Evolutionary conservation across 1,284 basidiomycete genomes (phyloP).

Genomic region (Filobasidium uniguttulatum): DNA sequence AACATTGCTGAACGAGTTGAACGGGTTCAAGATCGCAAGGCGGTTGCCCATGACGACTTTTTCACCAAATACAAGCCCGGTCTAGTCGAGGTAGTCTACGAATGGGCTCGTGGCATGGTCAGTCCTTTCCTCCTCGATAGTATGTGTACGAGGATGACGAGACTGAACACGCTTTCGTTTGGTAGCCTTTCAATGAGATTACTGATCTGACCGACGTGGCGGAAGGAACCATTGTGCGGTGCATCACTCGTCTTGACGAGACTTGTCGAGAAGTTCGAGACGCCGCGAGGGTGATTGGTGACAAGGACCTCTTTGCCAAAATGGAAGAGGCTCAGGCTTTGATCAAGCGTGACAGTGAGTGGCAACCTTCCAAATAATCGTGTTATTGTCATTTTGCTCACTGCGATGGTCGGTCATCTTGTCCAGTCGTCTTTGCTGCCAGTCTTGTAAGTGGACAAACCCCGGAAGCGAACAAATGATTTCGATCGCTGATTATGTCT

Average conservation of each 20-base stretch:
- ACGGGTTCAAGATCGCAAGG: slow-evolving; percentile 60
- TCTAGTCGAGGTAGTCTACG: slow-evolving; percentile 87
- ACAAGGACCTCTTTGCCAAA: slow-evolving; percentile 87
- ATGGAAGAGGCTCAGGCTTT: slow-evolving; percentile 91
- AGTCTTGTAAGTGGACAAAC: slow-evolving; percentile 22
- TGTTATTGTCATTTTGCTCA: slow-evolving; percentile 44
- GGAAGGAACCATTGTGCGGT: slow-evolving; percentile 92
- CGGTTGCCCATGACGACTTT: slow-evolving; percentile 65
- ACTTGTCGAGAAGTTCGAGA: slow-evolving; percentile 94
- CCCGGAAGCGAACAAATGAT: neutral
- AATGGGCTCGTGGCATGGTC: slow-evolving; percentile 98
- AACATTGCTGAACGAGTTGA: slow-evolving; percentile 72
- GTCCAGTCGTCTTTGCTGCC: slow-evolving; percentile 26
- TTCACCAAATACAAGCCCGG: slow-evolving; percentile 67
- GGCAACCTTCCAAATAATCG: slow-evolving; percentile 43
- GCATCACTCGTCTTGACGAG: slow-evolving; percentile 91
- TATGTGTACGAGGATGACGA: neutral
- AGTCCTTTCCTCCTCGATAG: slow-evolving; percentile 21
- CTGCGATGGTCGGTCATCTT: neutral
- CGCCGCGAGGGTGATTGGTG: slow-evolving; percentile 93
- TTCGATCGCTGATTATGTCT: neutral
- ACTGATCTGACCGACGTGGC: slow-evolving; percentile 84
- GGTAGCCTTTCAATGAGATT: slow-evolving; percentile 86
- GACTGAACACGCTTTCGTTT: neutral
- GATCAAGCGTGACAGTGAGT: slow-evolving; percentile 84